Evolutionary conservation across 108 stramenopile species (phyloP), one percentile per base, ranked within the genome.

Genomic region (Mediolabrus comicus): DNA sequence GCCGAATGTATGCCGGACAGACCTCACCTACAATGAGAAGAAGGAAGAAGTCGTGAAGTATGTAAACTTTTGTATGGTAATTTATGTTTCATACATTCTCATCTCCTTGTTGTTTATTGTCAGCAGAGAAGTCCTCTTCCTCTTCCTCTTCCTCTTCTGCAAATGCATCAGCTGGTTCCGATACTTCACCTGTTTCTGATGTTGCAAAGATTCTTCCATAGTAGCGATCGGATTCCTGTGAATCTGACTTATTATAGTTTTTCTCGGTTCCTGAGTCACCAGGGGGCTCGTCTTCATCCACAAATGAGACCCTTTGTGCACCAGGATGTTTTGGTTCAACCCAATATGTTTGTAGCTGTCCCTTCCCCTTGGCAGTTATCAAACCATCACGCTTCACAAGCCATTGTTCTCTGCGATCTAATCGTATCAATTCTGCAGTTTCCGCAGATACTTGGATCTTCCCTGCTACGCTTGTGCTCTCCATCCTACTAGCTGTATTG

Each of bases 401-500:
- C 83, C 84, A 88, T 19, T 59, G 33, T 0, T 30, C 70, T 51
- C 73, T 75, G 24, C 54, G 16, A 52, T 79, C 70, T 25, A 49
- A 32, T 29, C 51, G 61, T 16, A 86, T 43, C 22, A 83, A 43
- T 39, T 69, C 62, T 25, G 84, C 83, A 14, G 85, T 86, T 46
- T 83, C 71, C 22, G 69, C 78, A n/a, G 85, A 86, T 13, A 84
- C 75, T 49, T 86, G 84, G 22, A 86, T 86, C 66, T 69, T 83
- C 10, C 80, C 66, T 24, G 56, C 52, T 8, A 53, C 4, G 3
- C 85, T 77, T n/a, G 83, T 86, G 52, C 79, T 81, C 43, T 86
- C 85, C 85, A 83, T 84, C 46, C 79, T 65, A 12, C 80, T 70
- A 2, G 85, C 85, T 12, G 86, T 87, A 59, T 87, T 87, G 52